Percentiles rank a stretch among this genome's conserved stretches.
phyloP scores from a whole-genome alignment of 2,329 filamentous ascomycete genomes.

The Tolypocladium ovalisporum region DNA sequence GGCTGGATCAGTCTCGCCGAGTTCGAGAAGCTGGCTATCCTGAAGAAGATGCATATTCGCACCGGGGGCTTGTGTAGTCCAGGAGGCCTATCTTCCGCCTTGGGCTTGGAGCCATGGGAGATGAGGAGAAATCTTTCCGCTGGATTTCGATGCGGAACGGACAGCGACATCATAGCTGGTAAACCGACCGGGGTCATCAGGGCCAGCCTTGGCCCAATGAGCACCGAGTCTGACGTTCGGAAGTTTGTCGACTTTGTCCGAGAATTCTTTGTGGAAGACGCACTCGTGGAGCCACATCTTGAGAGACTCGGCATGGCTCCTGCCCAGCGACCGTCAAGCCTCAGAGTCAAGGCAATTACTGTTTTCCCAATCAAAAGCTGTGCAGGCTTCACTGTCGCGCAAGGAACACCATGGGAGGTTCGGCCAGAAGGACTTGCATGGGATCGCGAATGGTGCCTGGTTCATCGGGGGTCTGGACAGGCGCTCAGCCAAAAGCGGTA shows the following conservation, averaged over 20 bases:
- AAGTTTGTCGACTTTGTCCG: conserved; percentile 59
- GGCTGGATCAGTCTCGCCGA: conserved; percentile 73
- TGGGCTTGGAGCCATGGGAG: conserved; percentile 70
- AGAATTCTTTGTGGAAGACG: conserved; percentile 47
- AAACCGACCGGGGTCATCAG: conserved; percentile 84
- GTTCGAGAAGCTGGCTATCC: conserved; percentile 72
- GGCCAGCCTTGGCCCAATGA: conserved; percentile 85
- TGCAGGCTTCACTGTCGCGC: conserved; percentile 62
- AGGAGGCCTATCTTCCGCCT: conserved; percentile 64
- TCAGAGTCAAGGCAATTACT: conserved; percentile 49
- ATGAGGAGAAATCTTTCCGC: conserved; percentile 75
- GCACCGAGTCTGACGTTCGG: conserved; percentile 62
- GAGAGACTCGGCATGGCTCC: background rate
- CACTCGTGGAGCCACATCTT: background rate
- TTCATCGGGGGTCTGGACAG: conserved; percentile 75
- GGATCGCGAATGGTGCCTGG: conserved; percentile 94
- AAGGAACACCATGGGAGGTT: conserved; percentile 59
- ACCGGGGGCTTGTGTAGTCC: conserved; percentile 90
- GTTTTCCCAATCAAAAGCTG: conserved; percentile 96
- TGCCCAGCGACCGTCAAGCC: background rate
- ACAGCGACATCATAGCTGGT: conserved; percentile 70
- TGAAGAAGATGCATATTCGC: conserved; percentile 73
- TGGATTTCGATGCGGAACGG: conserved; percentile 74
- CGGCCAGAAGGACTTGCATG: conserved; percentile 75
- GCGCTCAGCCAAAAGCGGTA: conserved; percentile 83